phyloP scores from a whole-genome alignment of 2,329 filamentous ascomycete genomes.

The Colletotrichum truncatum region DNA sequence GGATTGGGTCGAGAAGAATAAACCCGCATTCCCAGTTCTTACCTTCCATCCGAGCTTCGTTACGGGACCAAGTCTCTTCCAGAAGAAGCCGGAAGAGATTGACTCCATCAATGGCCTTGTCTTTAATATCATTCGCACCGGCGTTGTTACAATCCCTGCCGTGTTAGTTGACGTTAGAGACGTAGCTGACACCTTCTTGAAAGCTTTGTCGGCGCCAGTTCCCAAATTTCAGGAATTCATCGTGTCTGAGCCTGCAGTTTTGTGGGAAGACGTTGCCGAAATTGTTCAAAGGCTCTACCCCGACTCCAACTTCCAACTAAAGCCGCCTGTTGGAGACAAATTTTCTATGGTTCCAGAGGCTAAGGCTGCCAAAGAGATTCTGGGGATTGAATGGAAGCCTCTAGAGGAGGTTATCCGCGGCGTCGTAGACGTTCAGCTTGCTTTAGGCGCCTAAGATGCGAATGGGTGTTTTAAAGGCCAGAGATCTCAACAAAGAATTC shows the following conservation, averaged over 20 bases:
- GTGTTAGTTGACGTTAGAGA: constrained; percentile 4
- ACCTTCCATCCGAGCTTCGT: constrained; percentile 16
- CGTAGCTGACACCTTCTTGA: neutral
- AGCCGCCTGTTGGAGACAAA: neutral
- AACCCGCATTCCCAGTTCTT: neutral
- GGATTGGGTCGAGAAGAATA: neutral
- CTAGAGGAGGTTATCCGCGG: neutral
- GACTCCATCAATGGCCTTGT: neutral
- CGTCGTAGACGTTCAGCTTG: neutral
- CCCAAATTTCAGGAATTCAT: neutral
- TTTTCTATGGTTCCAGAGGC: neutral
- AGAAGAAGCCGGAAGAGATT: neutral
- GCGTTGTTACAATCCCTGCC: neutral
- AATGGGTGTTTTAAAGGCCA: neutral
- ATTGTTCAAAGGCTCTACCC: neutral
- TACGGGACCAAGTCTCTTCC: neutral
- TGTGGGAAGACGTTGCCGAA: neutral
- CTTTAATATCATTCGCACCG: neutral
- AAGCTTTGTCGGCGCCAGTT: neutral
- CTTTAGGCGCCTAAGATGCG: neutral
- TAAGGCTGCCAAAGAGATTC: neutral
- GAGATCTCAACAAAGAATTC: too few relatives aligned
- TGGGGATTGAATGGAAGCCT: neutral
- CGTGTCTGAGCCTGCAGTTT: neutral
- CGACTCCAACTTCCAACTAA: neutral